A percentile compares a stretch with the other conserved stretches of the same genome.
phyloP scores from a whole-genome alignment of 1,139 yeast genomes.

The Hyphopichia buzzinii region DNA sequence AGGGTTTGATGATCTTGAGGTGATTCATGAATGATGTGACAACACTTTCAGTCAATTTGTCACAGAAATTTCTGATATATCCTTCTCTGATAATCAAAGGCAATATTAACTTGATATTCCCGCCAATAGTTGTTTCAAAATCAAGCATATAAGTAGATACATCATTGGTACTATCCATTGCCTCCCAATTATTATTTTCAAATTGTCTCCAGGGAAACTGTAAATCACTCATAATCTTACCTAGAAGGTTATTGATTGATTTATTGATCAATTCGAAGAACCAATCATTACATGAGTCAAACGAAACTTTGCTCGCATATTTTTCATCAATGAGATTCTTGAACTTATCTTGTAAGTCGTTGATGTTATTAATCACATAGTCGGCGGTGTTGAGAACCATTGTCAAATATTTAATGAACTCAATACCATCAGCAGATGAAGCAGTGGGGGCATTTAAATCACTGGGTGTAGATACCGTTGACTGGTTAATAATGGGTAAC shows the following conservation, averaged over 20 bases:
- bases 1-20: constrained; percentile 60
- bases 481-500: constrained; percentile 31
- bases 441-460: constrained; percentile 3
- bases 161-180: constrained; percentile 60
- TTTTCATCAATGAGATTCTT: constrained; percentile 41
- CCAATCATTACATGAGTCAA: constrained; percentile 55
- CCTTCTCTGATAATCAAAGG: constrained; percentile 67
- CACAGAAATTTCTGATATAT: constrained; percentile 71
- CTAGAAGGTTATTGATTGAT: constrained; percentile 56
- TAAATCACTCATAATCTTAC: constrained; percentile 59
- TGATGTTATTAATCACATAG: constrained; percentile 75
- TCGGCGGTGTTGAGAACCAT: constrained; percentile 85
- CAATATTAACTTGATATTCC: constrained; percentile 50
- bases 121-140: constrained; percentile 44
- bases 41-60: constrained; percentile 68
- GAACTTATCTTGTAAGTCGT: constrained; percentile 71
- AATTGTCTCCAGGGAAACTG: constrained; percentile 84
- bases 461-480: constrained; percentile 1
- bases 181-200: constrained; percentile 74
- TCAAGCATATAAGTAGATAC: constrained; percentile 70
- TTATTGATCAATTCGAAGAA: constrained; percentile 59
- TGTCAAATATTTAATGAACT: constrained; percentile 66
- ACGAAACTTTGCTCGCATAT: constrained; percentile 36
- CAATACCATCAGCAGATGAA: constrained; percentile 22
- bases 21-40: constrained; percentile 56